Base-by-base conservation (phyloP, 2,329 filamentous ascomycete genomes). In the Herpotrichia juniperi region DNA sequence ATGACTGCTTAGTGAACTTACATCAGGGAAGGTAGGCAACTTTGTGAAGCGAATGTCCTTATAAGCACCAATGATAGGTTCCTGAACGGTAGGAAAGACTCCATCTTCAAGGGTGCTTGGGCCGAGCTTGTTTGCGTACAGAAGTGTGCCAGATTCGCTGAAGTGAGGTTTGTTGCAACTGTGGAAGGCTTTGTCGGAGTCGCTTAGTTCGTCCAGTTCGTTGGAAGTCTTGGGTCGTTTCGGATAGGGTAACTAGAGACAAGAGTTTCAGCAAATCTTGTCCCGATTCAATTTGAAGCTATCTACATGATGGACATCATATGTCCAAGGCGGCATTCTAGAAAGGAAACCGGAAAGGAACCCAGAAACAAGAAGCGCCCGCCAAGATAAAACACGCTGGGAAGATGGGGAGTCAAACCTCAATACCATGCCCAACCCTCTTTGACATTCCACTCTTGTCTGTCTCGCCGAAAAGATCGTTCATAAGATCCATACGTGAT, bases 401-500 rank as follows among this genome's bases (percentile, higher is more conserved):
- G 60, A 74, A 69, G 68, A 72, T 67, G 75, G 74, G 73, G 72
- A 79, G 76, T 93, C 93, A 89, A 86, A 97, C 94, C 93, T 97
- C 88, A 75, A 93, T 90, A 70, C 90, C 89, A 76, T 80, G 80
- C 65, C 76, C 76, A 62, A 85, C 85, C 63, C 72, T 56, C 67
- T 74, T 83, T 64, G 83, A 79, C 47, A 77, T 45, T 75, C 52
- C 46, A 58, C 63, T 75, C 72, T 57, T 86, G 82, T 74, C 61
- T 32, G 64, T 61, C 43, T 67, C 88, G 85, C 90, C 89, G 75
- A 96, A 97, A 50, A 97, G 79, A 42, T 91, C 96, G 71, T 96
- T 93, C 91, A 96, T 97, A 71, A 97, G 79, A 78, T 97, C 94
- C 76, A 97, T 96, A 67, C 90, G 93, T 17, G 89, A 96, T 17